Evolutionary conservation across 2,329 filamentous ascomycete species (phyloP).

Genomic region (Paradendryphiella salina): DNA sequence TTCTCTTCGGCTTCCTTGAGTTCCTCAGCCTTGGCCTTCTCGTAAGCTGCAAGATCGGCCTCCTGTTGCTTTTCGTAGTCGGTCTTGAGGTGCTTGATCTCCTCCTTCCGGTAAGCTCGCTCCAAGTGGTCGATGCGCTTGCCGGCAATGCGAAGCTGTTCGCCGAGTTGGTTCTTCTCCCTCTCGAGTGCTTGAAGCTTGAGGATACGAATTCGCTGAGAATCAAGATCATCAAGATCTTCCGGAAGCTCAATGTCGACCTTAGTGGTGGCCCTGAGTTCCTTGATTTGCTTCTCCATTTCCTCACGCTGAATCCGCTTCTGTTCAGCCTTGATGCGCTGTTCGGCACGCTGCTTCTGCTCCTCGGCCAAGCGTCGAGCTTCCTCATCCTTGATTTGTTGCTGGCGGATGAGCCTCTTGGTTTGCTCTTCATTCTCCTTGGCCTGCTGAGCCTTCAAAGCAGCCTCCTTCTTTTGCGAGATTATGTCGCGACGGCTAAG

Average conservation of each 20-base stretch:
- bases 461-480: conserved; percentile 94
- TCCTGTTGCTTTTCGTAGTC: conserved; percentile 86
- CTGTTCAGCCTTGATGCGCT: conserved; percentile 69
- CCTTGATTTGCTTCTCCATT: conserved; percentile 84
- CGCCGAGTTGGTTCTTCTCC: conserved; percentile 94
- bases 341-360: conserved; percentile 86
- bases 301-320: conserved; percentile 54
- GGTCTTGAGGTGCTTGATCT: conserved; percentile 83
- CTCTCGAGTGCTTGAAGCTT: conserved; percentile 95
- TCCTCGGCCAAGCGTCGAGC: conserved; percentile 87
- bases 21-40: conserved; percentile 75
- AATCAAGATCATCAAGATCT: conserved; percentile 70
- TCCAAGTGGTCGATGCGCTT: conserved; percentile 97
- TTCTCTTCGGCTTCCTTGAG: conserved; percentile 80
- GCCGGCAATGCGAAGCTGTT: conserved; percentile 85
- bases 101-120: conserved; percentile 94
- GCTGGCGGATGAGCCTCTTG: conserved; percentile 81
- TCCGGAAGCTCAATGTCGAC: conserved; percentile 81
- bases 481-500: conserved; percentile 87
- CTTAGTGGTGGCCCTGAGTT: conserved; percentile 88
- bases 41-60: conserved; percentile 76
- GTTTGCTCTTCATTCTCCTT: conserved; percentile 92
- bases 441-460: conserved; percentile 82
- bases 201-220: conserved; percentile 77
- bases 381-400: conserved; percentile 88